Base-by-base conservation (phyloP, 495 filamentous ascomycete species). In the Penicillium argentinense region DNA sequence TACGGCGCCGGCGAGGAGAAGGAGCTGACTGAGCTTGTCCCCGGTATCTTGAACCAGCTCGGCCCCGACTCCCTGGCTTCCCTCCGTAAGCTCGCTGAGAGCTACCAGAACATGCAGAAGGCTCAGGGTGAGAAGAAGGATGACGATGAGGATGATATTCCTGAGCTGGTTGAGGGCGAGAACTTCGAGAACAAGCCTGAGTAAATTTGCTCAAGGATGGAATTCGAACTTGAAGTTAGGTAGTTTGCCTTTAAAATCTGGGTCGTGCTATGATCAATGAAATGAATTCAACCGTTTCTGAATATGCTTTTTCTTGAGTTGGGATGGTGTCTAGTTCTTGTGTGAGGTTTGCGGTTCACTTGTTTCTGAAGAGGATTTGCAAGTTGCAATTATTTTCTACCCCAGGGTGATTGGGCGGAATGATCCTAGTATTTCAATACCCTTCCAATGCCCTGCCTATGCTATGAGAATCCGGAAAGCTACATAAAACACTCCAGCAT, bases 31-130 rank as follows among this genome's bases (percentile, higher is more conserved):
- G 93, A 98, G 78, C 90, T 98, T 62, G 93, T 98, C 54, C 93
- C 93, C 58, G 93, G 93, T 45, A 98, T 98, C 78, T 88, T 98
- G 43, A 97, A 97, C 84, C 93, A 98, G 79, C 88, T 98, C 37
- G 93, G 93, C 51, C 93, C 93, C 53, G 93, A 98, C 76, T 91
- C 87, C 51, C 86, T 98, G n/a, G 95, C 95, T 38, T 95, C 88
- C 48, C 89, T 98, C 56, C 87, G 93, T 69, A 97, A 97, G 79
- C 82, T 98, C 26, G 93, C 93, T 46, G 93, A 98, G 83, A 93
- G 87, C 84, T 98, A 97, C 80, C 93, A 98, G 85, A 92, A 82
- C 75, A 83, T 98, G 85, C 93, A 97, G 80, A 96, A 96, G 86
- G 84, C 84, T 64, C 86, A 93, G 72, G 84, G 80, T 44, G 81